A percentile compares a stretch with the other conserved stretches of the same genome.
These are phyloP conservation scores for Colletotrichum scovillei DNA, from an alignment of 2,329 filamentous ascomycete genomes.

Conservation along the genomic window DNA sequence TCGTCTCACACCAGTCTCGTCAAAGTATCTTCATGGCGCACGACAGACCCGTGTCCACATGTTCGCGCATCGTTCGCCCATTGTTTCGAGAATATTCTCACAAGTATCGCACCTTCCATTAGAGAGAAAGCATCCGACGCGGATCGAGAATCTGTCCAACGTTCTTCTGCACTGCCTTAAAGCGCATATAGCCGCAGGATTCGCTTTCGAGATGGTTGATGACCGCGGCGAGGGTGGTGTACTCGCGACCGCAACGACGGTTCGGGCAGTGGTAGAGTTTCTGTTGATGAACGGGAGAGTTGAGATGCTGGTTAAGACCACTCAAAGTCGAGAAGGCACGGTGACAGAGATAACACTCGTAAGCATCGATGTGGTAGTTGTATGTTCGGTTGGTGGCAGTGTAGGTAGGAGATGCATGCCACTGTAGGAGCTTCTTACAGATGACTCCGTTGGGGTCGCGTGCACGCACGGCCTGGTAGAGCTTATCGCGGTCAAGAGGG, in stretches of 20 bases:
- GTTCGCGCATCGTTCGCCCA: not conserved
- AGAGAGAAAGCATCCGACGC: conserved; percentile 10
- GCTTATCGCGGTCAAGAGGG: conserved; percentile 57
- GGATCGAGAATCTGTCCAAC: conserved; percentile 17
- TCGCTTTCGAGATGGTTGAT: conserved; percentile 60
- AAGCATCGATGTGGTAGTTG: conserved; percentile 53
- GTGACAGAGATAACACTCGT: conserved; percentile 67
- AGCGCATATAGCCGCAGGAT: conserved; percentile 50
- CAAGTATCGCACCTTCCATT: not conserved
- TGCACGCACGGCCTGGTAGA: conserved; percentile 57
- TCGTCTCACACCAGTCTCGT: not conserved
- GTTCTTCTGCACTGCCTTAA: conserved; percentile 47
- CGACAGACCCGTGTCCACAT: not conserved
- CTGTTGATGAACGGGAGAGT: conserved; percentile 58
- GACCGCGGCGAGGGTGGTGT: conserved; percentile 50
- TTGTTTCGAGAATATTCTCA: not conserved
- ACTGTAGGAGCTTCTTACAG: conserved; percentile 62
- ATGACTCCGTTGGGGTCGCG: conserved; percentile 61
- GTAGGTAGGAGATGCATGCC: conserved; percentile 49
- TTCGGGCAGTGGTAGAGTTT: conserved; percentile 54
- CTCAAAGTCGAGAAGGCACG: conserved; percentile 49
- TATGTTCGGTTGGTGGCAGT: conserved; percentile 53
- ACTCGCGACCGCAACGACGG: conserved; percentile 47
- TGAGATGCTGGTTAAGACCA: conserved; percentile 63
- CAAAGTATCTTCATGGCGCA: no score